These are phyloP conservation scores for Chlorella sorokiniana DNA, from an alignment of 139 green algal species.

Conservation along the genomic window DNA sequence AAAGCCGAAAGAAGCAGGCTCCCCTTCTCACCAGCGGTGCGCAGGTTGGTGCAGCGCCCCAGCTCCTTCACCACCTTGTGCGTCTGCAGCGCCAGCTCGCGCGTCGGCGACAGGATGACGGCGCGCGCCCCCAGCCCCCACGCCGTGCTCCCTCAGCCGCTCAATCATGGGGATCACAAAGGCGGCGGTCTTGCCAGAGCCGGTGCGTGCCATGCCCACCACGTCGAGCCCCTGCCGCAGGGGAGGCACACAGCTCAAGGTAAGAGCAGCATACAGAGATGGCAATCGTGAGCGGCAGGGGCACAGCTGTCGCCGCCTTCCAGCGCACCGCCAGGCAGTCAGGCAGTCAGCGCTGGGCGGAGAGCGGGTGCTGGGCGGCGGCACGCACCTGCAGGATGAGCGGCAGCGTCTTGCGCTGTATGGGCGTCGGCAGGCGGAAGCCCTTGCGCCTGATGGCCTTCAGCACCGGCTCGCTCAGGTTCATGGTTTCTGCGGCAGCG, in stretches of 20 bases:
- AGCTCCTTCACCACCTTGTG: constrained; percentile 87
- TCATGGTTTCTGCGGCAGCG: constrained; percentile 79
- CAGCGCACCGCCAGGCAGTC: too few species aligned
- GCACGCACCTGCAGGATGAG: constrained; percentile 68
- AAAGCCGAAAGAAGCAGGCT: too few species aligned
- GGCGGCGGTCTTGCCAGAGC: constrained; percentile 96
- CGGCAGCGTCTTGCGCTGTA: constrained; percentile 91
- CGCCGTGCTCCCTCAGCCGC: constrained; percentile 76
- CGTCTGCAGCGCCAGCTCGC: constrained; percentile 87
- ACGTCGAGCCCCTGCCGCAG: constrained; percentile 84
- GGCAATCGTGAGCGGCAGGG: not conserved
- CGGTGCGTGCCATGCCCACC: constrained; percentile 93
- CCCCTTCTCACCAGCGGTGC: constrained; percentile 58
- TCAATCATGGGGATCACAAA: constrained; percentile 95
- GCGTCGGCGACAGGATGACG: constrained; percentile 90
- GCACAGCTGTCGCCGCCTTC: too few species aligned
- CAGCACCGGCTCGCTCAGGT: constrained; percentile 71
- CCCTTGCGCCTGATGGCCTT: constrained; percentile 88
- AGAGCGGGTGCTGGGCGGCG: too few species aligned
- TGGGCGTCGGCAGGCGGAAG: constrained; percentile 95
- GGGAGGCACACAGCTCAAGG: too few species aligned
- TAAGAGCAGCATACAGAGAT: constrained; percentile 32
- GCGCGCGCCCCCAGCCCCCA: constrained; percentile 72
- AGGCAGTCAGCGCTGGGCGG: too few species aligned
- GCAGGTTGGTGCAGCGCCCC: constrained; percentile 78